Base-by-base conservation (phyloP, 306 rosid genomes). In the Coriaria nepalensis region DNA sequence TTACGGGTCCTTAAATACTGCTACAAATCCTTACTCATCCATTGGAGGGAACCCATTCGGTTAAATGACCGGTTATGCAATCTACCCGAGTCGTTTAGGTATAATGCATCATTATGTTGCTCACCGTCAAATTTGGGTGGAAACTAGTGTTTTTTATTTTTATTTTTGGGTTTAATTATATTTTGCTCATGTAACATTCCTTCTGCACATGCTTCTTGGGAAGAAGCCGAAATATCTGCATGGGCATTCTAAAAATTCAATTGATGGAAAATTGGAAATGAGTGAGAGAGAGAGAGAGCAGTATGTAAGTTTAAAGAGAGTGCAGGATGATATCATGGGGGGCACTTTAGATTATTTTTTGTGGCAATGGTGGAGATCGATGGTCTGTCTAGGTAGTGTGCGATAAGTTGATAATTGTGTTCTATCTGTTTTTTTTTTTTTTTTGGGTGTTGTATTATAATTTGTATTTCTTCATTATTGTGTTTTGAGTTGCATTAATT, bases 21-120 rank as follows among this genome's bases (percentile, higher is more conserved):
- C 72, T 50, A 69, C 81, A 48, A 69, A 59, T 63, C 65, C 79
- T 29, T 82, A 56, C 76, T 52, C 83, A 0, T 55, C 83, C 11
- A 49, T 51, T 2, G 71, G 94, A 56, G 83, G 96, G 46, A 92
- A 92, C 61, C 98, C 98, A 50, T 92, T 92, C 50, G 93, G 87
- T 10, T 92, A 60, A 57, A 20, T 67, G 43, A 55, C 53, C 36
- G 45, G 67, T 15, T 43, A 46, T 46, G 51, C 29, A 49, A 44
- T 49, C 45, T 9, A 34, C 45, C 53, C 36, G 46, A 52, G 62
- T 55, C 65, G 43, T 58, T 46, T 54, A 63, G 55, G 66, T 62
- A 57, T 62, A 65, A 64, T 79, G 79, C 67, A 53, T 43, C 61
- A 60, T 55, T 52, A 65, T 52, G 60, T 56, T 59, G 75, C 70